Evolutionary conservation across 495 filamentous ascomycete species (phyloP).

Genomic region (Pseudoneurospora amorphoporcata): DNA sequence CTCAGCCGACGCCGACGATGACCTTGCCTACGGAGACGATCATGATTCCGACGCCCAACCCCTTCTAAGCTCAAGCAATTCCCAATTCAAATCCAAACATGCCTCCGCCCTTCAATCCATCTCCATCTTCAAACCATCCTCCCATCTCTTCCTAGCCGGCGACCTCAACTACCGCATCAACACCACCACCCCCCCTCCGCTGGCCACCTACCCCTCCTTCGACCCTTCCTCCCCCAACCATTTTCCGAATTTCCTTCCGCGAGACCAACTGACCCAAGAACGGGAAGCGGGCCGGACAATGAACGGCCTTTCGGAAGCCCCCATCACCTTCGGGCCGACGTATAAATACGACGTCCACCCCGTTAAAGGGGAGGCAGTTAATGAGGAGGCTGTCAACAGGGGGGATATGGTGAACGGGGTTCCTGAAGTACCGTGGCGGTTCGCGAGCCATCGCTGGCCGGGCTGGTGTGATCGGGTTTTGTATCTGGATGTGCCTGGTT

Average conservation of each 20-base stretch:
- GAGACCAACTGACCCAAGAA: conserved; percentile 72
- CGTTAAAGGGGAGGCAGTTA: conserved; percentile 2
- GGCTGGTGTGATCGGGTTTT: conserved; percentile 92
- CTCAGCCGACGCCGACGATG: conserved; percentile 20
- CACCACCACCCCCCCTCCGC: conserved; percentile 42
- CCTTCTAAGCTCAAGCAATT: background rate
- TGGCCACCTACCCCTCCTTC: conserved; percentile 47
- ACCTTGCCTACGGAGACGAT: background rate
- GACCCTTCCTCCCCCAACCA: conserved; percentile 42
- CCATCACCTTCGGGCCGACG: conserved; percentile 76
- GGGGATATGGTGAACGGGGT: conserved; percentile 3
- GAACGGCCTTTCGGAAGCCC: conserved; percentile 65
- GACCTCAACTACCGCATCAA: conserved; percentile 92
- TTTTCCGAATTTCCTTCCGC: conserved; percentile 45
- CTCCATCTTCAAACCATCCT: conserved; percentile 58
- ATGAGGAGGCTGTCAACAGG: conserved; percentile 9
- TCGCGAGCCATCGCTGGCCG: conserved; percentile 73
- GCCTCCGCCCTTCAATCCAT: conserved; percentile 23
- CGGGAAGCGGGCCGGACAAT: conserved; percentile 51
- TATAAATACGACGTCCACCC: conserved; percentile 59
- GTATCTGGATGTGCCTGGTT: conserved; percentile 53
- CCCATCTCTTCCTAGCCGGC: conserved; percentile 77
- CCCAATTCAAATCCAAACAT: conserved; percentile 1
- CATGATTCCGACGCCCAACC: background rate
- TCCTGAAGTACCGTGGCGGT: conserved; percentile 51